Evolutionary conservation across 2,329 filamentous ascomycete genomes (phyloP), one percentile per base, ranked within the genome.

Genomic region (Drechslera avenae): DNA sequence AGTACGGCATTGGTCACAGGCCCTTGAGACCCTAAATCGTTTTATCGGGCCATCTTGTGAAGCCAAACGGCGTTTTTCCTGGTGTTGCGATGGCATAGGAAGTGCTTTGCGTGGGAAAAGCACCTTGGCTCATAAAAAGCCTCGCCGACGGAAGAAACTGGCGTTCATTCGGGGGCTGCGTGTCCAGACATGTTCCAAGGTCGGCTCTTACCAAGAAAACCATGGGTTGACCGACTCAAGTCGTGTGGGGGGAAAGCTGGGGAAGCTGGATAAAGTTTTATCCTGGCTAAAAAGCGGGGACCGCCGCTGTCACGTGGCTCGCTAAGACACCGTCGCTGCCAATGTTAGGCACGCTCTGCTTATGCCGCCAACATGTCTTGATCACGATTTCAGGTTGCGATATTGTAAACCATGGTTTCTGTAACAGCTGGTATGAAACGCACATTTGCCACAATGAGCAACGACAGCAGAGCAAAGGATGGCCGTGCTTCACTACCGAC

Each of bases 1-100:
- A 6, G 78, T 79, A 39, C 86, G 80, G 64, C 86, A 89, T 57
- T 83, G 83, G 62, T 89, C 85, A 71, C 86, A 89, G 17, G 86
- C 86, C 51, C 85, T 78, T 13, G 85, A 87, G 3, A 88, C 85
- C 42, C 86, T 78, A 63, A 85, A 84, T 36, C 85, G 79, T 67
- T 87, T 66, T 54, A 52, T 57, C 31, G 52, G 62, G 26, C 23
- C 62, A 47, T 59, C 56, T 42, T 50, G 49, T 19, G 56, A 42
- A n/a, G 43, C 40, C 32, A 52, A 21, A 32, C 58, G 60, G 36
- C 64, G 60, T 46, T 64, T 64, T 33, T 46, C 55, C 46, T 62
- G 52, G 35, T 52, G 16, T 50, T 54, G 52, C 14, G 54, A 51
- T 59, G 60, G 50, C 63, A 64, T 64, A 8, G 35, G 42, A 44